phyloP scores from a whole-genome alignment of 2,329 filamentous ascomycete genomes.

The Bipolaris oryzae region DNA sequence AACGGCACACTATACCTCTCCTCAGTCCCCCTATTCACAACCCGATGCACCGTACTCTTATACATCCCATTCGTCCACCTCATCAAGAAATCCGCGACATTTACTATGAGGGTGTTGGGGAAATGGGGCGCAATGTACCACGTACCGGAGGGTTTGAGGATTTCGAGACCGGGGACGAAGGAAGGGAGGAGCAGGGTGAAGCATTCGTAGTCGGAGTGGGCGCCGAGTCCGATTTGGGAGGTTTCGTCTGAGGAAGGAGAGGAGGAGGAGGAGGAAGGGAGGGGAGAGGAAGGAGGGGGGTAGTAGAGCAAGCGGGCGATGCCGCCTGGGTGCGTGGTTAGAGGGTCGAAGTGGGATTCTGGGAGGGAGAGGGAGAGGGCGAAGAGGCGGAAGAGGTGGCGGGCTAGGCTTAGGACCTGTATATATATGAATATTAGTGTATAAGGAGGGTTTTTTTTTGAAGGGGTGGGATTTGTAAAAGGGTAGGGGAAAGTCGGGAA shows the following conservation, averaged over 20 bases:
- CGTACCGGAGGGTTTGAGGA: slow-evolving; percentile 38
- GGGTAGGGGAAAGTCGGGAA: not conserved
- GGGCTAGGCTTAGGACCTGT: slow-evolving; percentile 45
- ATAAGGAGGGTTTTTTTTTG: no score
- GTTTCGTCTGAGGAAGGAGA: slow-evolving; percentile 9
- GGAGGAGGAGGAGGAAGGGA: slow-evolving; percentile 3
- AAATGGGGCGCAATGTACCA: slow-evolving; percentile 48
- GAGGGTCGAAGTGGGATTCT: slow-evolving; percentile 50
- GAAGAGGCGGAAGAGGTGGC: slow-evolving; percentile 52
- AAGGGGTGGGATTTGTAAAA: not conserved
- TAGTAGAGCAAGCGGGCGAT: slow-evolving; percentile 51
- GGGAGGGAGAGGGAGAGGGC: slow-evolving; percentile 47
- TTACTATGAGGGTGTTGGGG: slow-evolving; percentile 57
- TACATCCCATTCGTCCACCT: slow-evolving; percentile 59
- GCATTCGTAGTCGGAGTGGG: slow-evolving; percentile 46
- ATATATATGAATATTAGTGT: no score
- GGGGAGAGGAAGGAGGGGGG: slow-evolving; percentile 35
- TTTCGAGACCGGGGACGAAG: slow-evolving; percentile 40
- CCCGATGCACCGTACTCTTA: slow-evolving; percentile 58
- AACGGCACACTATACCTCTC: slow-evolving; percentile 56
- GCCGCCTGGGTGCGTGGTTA: slow-evolving; percentile 51
- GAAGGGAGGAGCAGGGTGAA: slow-evolving; percentile 44
- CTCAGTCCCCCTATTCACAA: slow-evolving; percentile 49
- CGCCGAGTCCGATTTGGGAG: slow-evolving; percentile 46
- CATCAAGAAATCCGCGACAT: slow-evolving; percentile 60